Evolutionary conservation across 2,329 filamentous ascomycete genomes (phyloP), one percentile per base, ranked within the genome.

Genomic region (Colletotrichum agaves): DNA sequence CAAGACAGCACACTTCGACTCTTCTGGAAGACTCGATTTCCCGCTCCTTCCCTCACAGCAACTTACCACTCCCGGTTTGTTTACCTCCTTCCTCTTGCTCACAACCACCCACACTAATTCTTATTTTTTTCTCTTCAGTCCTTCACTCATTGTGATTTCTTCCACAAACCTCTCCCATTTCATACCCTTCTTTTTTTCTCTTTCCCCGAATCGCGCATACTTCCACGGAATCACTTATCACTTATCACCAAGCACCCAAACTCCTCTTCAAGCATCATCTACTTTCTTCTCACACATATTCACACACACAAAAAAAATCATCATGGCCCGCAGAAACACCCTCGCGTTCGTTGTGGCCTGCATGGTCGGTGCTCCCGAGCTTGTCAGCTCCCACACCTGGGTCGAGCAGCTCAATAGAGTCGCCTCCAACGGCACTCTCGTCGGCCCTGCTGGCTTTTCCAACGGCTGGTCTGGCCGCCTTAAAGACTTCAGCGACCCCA

Each of bases 401-500:
- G 86, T 95, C 53, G 94, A 98, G 79, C 84, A 90, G 73, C 83
- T 95, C 56, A 87, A 84, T 69, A 88, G 89, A 64, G 89, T 98
- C 76, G 87, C 89, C 60, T 77, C 87, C 31, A 91, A 93, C 73
- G 94, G 94, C 61, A 88, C 88, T 37, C 93, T 94, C 76, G 82
- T 90, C 19, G 91, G 91, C 31, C 77, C 85, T 7, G 82, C 87
- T 23, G 95, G 95, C 35, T 97, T 90, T 76, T 82, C 91, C n/a
- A 90, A 94, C 70, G 90, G 89, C 52, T 93, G 89, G 74, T 78
- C 89, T 15, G 78, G 85, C 35, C 88, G 93, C 69, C 77, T 82
- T 43, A 79, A 85, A 7, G 83, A 79, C 10, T 91, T 88, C 78
- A 81, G 75, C 65, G 91, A 93, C 73, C 75, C 78, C 35, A 76